phyloP scores from a whole-genome alignment of 192 early-diverging fungal genomes.

The Piromyces sp. region DNA sequence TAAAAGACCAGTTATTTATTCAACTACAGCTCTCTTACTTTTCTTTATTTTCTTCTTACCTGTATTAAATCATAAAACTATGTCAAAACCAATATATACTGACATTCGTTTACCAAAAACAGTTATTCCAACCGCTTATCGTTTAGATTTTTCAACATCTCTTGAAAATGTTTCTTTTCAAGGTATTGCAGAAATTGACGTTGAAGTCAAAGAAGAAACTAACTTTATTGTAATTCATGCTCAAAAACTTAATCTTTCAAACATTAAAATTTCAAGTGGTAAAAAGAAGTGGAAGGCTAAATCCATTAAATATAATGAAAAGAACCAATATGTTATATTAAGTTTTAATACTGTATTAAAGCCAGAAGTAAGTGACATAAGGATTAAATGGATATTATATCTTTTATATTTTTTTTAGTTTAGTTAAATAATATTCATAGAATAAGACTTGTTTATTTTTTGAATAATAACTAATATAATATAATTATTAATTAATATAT shows the following conservation, averaged over 20 bases:
- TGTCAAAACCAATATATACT: background rate
- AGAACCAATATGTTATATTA: background rate
- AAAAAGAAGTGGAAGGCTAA: background rate
- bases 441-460: no score
- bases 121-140: background rate
- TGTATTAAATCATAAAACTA: background rate
- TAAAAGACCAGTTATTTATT: background rate
- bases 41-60: background rate
- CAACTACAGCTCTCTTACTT: background rate
- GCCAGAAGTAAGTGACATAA: background rate
- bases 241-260: background rate
- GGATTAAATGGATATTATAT: no score
- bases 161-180: background rate
- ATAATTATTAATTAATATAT: no score
- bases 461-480: no score
- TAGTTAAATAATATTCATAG: no score
- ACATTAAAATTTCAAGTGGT: background rate
- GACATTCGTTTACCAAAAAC: background rate
- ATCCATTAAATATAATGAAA: background rate
- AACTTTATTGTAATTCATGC: background rate
- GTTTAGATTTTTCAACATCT: background rate
- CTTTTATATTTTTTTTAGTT: no score
- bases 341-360: background rate
- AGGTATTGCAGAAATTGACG: background rate
- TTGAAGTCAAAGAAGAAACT: background rate